These are phyloP conservation scores for Smittium culicis DNA, from an alignment of 371 early-diverging fungal genomes.

Conservation along the genomic window DNA sequence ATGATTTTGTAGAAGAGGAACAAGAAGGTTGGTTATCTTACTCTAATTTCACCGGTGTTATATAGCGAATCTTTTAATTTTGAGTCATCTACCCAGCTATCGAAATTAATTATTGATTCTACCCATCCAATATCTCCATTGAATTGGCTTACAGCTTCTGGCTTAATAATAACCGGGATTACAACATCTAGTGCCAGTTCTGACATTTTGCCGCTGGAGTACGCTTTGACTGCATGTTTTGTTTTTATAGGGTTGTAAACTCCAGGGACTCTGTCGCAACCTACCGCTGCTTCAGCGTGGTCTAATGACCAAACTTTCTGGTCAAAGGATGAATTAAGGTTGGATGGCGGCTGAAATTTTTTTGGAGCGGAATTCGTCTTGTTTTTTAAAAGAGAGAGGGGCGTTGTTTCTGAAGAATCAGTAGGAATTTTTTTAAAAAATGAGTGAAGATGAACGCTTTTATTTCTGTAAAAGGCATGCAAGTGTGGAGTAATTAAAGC, in stretches of 20 bases:
- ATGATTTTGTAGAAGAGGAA: neutral
- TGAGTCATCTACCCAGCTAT: neutral
- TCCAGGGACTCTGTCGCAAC: neutral
- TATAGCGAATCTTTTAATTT: neutral
- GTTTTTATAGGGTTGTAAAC: neutral
- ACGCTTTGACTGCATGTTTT: conserved; percentile 3
- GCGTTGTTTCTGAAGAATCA: conserved; percentile 21
- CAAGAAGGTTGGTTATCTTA: neutral
- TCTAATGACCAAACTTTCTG: neutral
- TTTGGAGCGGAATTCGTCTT: neutral
- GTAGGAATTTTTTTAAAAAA: conserved; percentile 19
- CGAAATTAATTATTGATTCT: neutral
- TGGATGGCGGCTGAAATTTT: neutral
- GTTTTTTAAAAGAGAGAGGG: neutral
- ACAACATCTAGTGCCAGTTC: conserved; percentile 6
- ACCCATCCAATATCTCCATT: neutral
- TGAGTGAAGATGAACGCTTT: conserved; percentile 41
- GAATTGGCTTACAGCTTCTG: neutral
- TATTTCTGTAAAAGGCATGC: conserved; percentile 47
- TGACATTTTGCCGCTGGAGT: neutral
- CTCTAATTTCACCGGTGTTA: neutral
- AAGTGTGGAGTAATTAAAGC: conserved; percentile 45
- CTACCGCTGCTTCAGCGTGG: conserved; percentile 8
- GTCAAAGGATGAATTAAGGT: conserved; percentile 2
- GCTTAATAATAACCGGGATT: neutral